Evolutionary conservation across 345 rosid species (phyloP).

Genomic region (Lumnitzera racemosa): DNA sequence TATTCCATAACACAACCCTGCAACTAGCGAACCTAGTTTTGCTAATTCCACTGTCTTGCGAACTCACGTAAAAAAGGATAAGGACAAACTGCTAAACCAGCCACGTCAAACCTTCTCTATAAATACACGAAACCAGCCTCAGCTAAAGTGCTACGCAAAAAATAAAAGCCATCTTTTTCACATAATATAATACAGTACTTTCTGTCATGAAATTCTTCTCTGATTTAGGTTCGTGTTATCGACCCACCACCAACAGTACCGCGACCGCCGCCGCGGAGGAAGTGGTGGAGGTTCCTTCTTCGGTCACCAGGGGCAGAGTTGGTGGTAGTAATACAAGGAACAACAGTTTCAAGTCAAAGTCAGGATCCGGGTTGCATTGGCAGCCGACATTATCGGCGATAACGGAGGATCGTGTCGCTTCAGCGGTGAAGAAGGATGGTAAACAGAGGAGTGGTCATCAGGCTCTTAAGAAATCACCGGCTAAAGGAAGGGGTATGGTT

Average conservation of each 20-base stretch:
- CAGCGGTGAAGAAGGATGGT: background rate
- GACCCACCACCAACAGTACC: background rate
- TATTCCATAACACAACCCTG: too few species aligned
- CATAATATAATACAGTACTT: too few species aligned
- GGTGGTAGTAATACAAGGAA: background rate
- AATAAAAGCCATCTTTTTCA: too few species aligned
- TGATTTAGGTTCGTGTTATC: conserved; percentile 17
- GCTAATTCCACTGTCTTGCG: too few species aligned
- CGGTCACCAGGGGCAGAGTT: background rate
- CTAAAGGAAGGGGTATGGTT: conserved; percentile 1
- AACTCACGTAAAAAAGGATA: too few species aligned
- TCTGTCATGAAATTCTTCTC: conserved; percentile 23
- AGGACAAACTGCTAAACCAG: too few species aligned
- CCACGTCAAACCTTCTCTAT: too few species aligned
- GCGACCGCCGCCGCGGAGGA: background rate
- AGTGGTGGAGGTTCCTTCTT: background rate
- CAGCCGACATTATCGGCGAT: conserved; percentile 22
- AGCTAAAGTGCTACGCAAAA: too few species aligned
- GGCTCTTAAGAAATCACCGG: conserved; percentile 11
- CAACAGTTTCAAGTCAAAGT: background rate
- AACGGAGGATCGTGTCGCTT: conserved; percentile 15
- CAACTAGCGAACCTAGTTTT: too few species aligned
- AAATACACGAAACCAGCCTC: too few species aligned
- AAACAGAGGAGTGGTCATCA: background rate
- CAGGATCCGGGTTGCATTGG: conserved; percentile 11